phyloP scores from a whole-genome alignment of 176 grass and related monocot species.

The Triticum urartu region DNA sequence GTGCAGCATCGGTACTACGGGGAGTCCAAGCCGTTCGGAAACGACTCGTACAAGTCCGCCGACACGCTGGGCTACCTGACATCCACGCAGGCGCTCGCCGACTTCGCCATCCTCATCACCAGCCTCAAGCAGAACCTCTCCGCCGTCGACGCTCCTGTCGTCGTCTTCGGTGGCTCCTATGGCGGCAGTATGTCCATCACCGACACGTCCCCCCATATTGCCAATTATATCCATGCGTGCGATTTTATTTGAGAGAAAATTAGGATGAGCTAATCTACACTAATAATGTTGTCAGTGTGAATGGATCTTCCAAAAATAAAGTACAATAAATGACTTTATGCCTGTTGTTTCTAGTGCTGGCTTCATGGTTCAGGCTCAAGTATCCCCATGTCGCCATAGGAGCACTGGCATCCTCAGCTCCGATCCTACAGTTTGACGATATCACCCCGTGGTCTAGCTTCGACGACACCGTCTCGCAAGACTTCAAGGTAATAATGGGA shows the following conservation, averaged over 20 bases:
- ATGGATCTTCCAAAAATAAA: not conserved
- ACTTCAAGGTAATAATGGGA: constrained; percentile 60
- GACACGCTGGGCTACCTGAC: constrained; percentile 76
- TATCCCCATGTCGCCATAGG: constrained; percentile 91
- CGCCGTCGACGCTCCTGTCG: constrained; percentile 63
- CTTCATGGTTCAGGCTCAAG: constrained; percentile 96
- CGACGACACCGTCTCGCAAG: constrained; percentile 71
- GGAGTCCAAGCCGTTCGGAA: constrained; percentile 86
- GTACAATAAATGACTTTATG: not conserved
- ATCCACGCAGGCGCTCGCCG: constrained; percentile 89
- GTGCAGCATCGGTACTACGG: constrained; percentile 95
- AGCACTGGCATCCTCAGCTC: constrained; percentile 77
- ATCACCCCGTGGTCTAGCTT: constrained; percentile 76
- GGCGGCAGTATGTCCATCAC: constrained; percentile 65
- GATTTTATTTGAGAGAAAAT: too few relatives aligned
- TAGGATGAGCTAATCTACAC: not conserved
- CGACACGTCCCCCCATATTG: too few relatives aligned
- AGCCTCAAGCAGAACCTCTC: constrained; percentile 85
- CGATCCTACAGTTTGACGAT: constrained; percentile 82
- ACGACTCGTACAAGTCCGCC: constrained; percentile 58
- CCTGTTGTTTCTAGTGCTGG: constrained; percentile 55
- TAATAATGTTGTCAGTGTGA: not conserved
- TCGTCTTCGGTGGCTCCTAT: constrained; percentile 86
- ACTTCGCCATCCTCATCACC: constrained; percentile 80
- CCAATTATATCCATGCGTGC: too few relatives aligned